Evolutionary conservation across 345 rosid species (phyloP).

Genomic region (Rhodomyrtus tomentosa): DNA sequence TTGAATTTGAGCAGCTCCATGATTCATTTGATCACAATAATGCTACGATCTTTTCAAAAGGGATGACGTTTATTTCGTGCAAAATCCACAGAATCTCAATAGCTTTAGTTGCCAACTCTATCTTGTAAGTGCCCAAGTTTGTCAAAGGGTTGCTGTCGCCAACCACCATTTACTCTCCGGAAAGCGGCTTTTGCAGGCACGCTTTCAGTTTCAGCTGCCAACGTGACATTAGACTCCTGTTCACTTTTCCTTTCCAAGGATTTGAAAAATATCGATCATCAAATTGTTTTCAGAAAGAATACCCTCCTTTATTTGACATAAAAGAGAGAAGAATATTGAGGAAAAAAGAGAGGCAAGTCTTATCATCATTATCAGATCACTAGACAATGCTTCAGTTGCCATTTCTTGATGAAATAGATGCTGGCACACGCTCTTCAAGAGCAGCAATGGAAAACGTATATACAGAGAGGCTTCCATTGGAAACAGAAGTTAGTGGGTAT

Average conservation of each 20-base stretch:
- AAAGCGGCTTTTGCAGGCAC: not conserved
- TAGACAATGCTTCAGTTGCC: not conserved
- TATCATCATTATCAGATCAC: not conserved
- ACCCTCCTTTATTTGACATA: not conserved
- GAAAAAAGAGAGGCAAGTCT: not conserved
- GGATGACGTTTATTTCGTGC: conserved; percentile 3
- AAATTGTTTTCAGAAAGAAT: not conserved
- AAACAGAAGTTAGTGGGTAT: conserved; percentile 20
- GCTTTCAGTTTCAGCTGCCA: not conserved
- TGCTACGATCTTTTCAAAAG: not conserved
- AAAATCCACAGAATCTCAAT: conserved; percentile 7
- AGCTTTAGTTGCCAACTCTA: conserved; percentile 9
- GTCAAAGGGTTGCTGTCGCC: conserved; percentile 17
- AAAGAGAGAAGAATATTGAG: not conserved
- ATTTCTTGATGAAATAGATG: not conserved
- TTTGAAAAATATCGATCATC: not conserved
- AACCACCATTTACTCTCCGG: conserved; percentile 7
- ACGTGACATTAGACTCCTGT: not conserved
- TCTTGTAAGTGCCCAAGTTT: not conserved
- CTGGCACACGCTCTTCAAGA: not conserved
- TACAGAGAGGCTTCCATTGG: conserved; percentile 4
- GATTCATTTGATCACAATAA: not conserved
- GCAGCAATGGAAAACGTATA: not conserved
- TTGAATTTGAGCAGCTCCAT: not conserved
- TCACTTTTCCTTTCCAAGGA: not conserved